Conservation (phyloP, 1,284 basidiomycete genomes). For the Abortiporus biennis region DNA sequence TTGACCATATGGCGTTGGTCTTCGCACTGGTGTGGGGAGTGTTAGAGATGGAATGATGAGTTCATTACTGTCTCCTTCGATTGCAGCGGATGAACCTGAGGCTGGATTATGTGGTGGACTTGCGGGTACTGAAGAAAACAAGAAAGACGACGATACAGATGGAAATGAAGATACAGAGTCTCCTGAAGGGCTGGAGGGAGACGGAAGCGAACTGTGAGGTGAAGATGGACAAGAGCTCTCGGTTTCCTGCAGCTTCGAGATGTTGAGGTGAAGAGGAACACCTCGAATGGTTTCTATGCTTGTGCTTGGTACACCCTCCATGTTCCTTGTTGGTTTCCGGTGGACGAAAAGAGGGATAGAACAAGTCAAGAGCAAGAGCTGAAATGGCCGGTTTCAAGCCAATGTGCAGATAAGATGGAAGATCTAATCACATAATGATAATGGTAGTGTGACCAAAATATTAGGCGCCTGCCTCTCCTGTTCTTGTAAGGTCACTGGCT, state of each 20-base stretch:
- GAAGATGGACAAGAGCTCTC: conserved; percentile 38
- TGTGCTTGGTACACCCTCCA: conserved; percentile 20
- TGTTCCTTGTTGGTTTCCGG: neutral
- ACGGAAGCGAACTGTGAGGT: conserved; percentile 46
- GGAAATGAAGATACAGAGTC: conserved; percentile 64
- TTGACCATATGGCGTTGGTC: conserved; percentile 58
- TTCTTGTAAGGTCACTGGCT: no score
- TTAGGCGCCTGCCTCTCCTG: no score
- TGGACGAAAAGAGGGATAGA: no score
- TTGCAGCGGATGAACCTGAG: conserved; percentile 20
- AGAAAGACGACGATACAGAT: conserved; percentile 68
- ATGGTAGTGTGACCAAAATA: no score
- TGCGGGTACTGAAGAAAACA: conserved; percentile 64
- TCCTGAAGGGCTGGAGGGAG: conserved; percentile 47
- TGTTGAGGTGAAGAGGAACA: conserved; percentile 22
- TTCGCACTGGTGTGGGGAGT: conserved; percentile 50
- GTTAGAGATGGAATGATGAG: conserved; percentile 68
- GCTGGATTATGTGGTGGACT: conserved; percentile 41
- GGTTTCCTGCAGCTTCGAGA: conserved; percentile 15
- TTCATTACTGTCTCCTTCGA: conserved; percentile 38
- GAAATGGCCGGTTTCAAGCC: no score
- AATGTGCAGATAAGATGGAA: no score
- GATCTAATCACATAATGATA: no score
- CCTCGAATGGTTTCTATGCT: conserved; percentile 37
- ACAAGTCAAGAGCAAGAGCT: no score